These are phyloP conservation scores for Parascedosporium putredinis DNA, from an alignment of 2,329 filamentous ascomycete genomes.

Conservation along the genomic window DNA sequence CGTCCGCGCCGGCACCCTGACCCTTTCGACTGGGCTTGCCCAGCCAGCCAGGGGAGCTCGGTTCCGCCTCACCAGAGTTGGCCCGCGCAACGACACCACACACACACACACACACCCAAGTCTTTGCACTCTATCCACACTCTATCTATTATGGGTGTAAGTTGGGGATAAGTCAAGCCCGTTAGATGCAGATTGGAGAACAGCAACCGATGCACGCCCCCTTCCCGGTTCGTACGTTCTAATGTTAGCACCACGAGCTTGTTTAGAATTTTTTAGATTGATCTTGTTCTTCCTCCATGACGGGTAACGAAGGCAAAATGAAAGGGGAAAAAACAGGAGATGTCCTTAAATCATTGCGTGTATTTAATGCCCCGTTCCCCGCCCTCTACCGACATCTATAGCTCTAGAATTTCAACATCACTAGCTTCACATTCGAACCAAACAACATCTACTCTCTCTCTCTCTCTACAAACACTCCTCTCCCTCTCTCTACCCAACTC, in stretches of 20 bases:
- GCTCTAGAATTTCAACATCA: background rate
- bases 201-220: background rate
- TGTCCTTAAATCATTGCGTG: background rate
- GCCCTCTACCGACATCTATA: background rate
- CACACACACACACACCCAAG: background rate
- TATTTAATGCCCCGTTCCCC: background rate
- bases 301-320: too few relatives aligned
- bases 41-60: background rate
- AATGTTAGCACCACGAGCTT: constrained; percentile 3
- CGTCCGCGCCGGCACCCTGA: background rate
- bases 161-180: too few relatives aligned
- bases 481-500: background rate
- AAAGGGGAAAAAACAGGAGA: background rate
- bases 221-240: background rate
- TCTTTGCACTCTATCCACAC: background rate
- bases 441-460: background rate
- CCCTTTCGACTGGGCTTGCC: background rate
- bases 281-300: background rate
- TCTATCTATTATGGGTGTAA: too few relatives aligned
- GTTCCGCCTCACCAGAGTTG: constrained; percentile 1
- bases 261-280: background rate
- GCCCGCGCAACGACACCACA: background rate
- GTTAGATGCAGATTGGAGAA: background rate
- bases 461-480: background rate
- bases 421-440: background rate